A percentile compares a stretch with the other conserved stretches of the same genome.
phyloP scores from a whole-genome alignment of 495 filamentous ascomycete genomes.

The Hypoxylon fragiforme region DNA sequence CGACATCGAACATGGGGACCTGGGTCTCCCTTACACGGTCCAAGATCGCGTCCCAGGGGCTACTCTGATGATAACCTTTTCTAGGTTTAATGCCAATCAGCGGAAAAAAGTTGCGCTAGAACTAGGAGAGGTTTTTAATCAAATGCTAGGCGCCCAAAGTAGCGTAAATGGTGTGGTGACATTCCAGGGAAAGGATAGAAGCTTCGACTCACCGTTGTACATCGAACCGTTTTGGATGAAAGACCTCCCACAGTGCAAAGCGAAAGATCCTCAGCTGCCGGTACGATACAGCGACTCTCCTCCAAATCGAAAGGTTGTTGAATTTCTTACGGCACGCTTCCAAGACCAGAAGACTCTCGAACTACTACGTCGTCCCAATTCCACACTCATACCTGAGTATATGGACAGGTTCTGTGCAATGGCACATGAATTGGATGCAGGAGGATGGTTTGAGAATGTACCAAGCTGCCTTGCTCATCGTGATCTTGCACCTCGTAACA shows the following conservation, averaged over 20 bases:
- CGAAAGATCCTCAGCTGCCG: background rate
- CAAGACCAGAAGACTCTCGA: background rate
- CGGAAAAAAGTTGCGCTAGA: slow-evolving; percentile 1
- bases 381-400: background rate
- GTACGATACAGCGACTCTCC: background rate
- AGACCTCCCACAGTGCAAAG: background rate
- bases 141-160: background rate
- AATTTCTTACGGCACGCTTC: background rate
- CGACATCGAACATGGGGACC: slow-evolving; percentile 38
- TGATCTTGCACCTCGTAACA: slow-evolving; percentile 6
- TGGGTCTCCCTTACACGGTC: slow-evolving; percentile 34
- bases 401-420: background rate
- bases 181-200: background rate
- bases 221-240: background rate
- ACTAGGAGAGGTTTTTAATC: background rate
- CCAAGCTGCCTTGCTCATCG: slow-evolving; percentile 4
- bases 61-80: too few relatives aligned
- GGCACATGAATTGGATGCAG: background rate
- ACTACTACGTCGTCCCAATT: background rate
- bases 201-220: background rate
- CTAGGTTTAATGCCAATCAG: too few relatives aligned
- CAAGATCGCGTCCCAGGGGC: background rate
- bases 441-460: slow-evolving; percentile 1
- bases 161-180: background rate
- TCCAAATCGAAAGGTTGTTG: background rate